Percentiles rank a stretch among this genome's conserved stretches.
Evolutionary conservation across 2,329 filamentous ascomycete species (phyloP).

Genomic region (Verticillium dahliae): DNA sequence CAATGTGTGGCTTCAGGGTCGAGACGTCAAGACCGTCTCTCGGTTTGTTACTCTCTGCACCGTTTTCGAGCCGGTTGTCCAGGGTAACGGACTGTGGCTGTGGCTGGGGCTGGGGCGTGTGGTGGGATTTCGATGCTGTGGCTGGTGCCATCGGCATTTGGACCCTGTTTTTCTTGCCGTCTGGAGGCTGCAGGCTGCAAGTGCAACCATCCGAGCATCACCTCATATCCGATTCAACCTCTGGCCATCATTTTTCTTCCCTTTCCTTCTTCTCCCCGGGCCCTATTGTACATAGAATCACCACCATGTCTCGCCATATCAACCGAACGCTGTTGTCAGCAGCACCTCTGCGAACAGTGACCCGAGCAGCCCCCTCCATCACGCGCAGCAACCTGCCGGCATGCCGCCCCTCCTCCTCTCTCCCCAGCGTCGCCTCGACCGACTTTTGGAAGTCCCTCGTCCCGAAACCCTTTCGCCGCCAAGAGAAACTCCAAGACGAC

Average conservation of each 20-base stretch:
- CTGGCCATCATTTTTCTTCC: background rate
- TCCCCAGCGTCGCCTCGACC: conserved; percentile 46
- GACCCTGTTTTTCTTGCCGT: background rate
- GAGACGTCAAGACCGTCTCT: too few relatives aligned
- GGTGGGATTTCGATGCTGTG: too few relatives aligned
- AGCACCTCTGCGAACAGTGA: background rate
- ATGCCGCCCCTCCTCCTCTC: conserved; percentile 26
- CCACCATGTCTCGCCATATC: conserved; percentile 5
- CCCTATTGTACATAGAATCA: background rate
- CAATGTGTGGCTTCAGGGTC: background rate
- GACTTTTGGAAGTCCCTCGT: conserved; percentile 66
- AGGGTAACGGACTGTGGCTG: background rate
- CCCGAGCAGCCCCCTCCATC: background rate
- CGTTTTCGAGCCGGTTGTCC: background rate
- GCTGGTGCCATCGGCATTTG: background rate
- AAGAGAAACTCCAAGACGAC: conserved; percentile 24
- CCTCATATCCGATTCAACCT: too few relatives aligned
- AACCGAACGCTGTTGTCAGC: conserved; percentile 1
- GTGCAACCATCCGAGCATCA: too few relatives aligned
- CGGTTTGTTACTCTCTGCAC: background rate
- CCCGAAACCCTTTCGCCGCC: conserved; percentile 57
- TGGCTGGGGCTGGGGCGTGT: background rate
- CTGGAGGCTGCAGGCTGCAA: too few relatives aligned
- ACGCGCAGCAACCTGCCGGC: background rate
- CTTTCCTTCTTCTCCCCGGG: background rate